Conservation (phyloP, 1,139 yeast genomes). For the Barnettozyma hawaiiensis region DNA sequence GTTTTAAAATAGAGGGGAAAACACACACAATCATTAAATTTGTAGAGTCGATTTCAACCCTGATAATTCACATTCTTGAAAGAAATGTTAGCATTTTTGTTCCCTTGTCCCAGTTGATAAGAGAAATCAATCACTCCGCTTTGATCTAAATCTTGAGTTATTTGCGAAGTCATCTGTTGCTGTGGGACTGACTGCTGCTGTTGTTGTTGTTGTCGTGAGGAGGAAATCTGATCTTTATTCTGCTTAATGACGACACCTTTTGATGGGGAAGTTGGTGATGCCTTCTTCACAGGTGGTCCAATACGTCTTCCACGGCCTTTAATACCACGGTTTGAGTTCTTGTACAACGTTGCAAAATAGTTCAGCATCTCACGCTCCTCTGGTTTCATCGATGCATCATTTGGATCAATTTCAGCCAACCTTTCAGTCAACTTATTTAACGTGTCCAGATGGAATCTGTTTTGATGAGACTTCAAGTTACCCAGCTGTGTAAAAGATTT, state of each 20-base stretch:
- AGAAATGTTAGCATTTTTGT: slow-evolving; percentile 10
- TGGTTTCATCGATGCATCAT: slow-evolving; percentile 43
- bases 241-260: not conserved
- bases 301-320: slow-evolving; percentile 75
- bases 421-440: slow-evolving; percentile 56
- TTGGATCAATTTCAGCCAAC: slow-evolving; percentile 50
- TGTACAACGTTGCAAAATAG: slow-evolving; percentile 76
- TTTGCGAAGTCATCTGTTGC: not conserved
- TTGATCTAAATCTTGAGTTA: not conserved
- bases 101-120: not conserved
- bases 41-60: not conserved
- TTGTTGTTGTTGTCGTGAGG: slow-evolving; percentile 1
- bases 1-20: not conserved
- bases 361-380: slow-evolving; percentile 64
- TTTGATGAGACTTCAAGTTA: slow-evolving; percentile 89
- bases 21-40: not conserved
- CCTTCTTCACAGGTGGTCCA: slow-evolving; percentile 3
- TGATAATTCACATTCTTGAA: slow-evolving; percentile 16
- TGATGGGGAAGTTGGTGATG: not conserved
- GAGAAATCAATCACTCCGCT: not conserved
- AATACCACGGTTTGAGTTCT: slow-evolving; percentile 85
- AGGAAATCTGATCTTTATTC: not conserved
- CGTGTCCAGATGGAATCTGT: slow-evolving; percentile 74
- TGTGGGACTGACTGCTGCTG: slow-evolving; percentile 4
- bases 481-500: slow-evolving; percentile 90